Conservation (phyloP, 805 yeast species). For the Lipomyces yamanashiensis region DNA sequence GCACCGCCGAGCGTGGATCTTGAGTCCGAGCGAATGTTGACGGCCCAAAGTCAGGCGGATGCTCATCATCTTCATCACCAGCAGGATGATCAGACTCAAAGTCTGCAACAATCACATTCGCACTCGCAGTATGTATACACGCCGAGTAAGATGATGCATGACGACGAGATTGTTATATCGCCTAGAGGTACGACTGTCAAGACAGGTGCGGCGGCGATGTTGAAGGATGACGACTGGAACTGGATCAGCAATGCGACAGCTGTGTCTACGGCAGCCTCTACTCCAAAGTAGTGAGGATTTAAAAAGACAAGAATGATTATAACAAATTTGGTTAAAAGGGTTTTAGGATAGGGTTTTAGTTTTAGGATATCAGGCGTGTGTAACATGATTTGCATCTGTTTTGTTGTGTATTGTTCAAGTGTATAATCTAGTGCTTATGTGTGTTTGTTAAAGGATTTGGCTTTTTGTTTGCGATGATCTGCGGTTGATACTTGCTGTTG, state of each 20-base stretch:
- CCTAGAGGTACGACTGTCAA: conserved; percentile 11
- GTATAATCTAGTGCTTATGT: no score
- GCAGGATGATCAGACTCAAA: neutral
- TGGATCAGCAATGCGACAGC: conserved; percentile 12
- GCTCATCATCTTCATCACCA: neutral
- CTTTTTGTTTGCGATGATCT: no score
- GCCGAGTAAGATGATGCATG: conserved; percentile 7
- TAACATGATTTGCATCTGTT: neutral
- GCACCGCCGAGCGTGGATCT: conserved; percentile 28
- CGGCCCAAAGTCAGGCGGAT: neutral
- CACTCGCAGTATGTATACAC: conserved; percentile 3
- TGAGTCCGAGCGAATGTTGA: conserved; percentile 3
- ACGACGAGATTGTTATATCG: neutral
- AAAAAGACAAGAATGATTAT: no score
- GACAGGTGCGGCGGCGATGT: neutral
- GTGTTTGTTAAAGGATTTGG: no score
- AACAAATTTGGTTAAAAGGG: neutral
- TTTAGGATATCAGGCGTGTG: neutral
- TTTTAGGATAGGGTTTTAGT: neutral
- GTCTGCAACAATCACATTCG: no score
- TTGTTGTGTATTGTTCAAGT: neutral
- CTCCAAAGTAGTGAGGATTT: neutral
- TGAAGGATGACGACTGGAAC: conserved; percentile 16
- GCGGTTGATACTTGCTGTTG: no score
- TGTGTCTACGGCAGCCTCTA: conserved; percentile 1